Base-by-base conservation (phyloP, 192 early-diverging fungal species). In the Spizellomyces punctatus region DNA sequence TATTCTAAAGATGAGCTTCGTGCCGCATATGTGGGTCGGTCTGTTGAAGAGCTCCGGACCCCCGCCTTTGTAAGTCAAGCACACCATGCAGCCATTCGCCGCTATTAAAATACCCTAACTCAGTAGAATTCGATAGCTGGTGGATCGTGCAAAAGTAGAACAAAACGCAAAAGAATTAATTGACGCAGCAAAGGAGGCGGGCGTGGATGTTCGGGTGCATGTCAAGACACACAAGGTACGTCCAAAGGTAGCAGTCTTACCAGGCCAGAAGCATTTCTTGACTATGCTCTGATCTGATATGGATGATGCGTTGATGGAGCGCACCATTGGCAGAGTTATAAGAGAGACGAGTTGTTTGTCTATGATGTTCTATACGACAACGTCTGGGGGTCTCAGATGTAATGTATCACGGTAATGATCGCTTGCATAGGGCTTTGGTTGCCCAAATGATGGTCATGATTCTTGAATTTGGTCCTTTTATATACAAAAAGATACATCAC, bases 211-310 rank as follows among this genome's bases (percentile, higher is more conserved):
- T 4, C 69, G 69, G 6, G 69, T 71, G 17, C 69, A 71, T 50
- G 69, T 71, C 69, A 71, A 71, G 48, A 63, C 69, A n/a, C 69
- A 71, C 60, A 71, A 71, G 64, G 64, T 65, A 65, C 17, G 46
- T n/a, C 10, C 43, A 65, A 48, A 49, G 22, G 22, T 56, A 56
- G 6, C 54, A 19, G 54, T 7, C 5, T 56, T 56, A 56, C n/a
- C 7, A n/a, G 0, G n/a, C 0, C 27, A 36, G 27, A 36, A 36
- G 27, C 27, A 3, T 36, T 36, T 36, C 27, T 36, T 36, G 27
- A 36, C 27, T 3, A 36, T 36, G 3, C 27, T 36, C 27, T 36
- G 27, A 36, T 36, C 27, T 36, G 27, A 36, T 36, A 36, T 36
- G 27, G 27, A 36, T 36, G 27, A 36, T 36, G 27, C 27, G 1